Evolutionary conservation across 495 filamentous ascomycete genomes (phyloP).

Genomic region (Pyronema domesticum): DNA sequence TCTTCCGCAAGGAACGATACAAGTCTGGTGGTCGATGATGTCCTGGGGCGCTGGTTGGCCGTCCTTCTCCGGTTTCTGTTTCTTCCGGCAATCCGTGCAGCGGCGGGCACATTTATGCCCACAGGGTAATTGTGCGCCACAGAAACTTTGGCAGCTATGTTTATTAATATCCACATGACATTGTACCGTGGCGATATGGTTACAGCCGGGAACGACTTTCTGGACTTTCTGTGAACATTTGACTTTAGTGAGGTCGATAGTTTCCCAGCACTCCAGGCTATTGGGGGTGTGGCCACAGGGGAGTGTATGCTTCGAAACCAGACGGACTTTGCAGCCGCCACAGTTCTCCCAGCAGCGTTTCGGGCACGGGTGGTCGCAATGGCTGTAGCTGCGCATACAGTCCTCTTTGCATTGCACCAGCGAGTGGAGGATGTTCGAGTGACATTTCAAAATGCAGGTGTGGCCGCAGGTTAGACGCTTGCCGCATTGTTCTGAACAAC

Average conservation of each 20-base stretch:
- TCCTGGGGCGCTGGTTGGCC: constrained; percentile 1
- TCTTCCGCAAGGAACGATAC: constrained; percentile 36
- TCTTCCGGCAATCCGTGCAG: constrained; percentile 35
- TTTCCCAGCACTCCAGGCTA: constrained; percentile 35
- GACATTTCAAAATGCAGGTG: constrained; percentile 49
- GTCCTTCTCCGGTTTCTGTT: not conserved
- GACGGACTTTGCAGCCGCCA: constrained; percentile 28
- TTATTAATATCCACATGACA: constrained; percentile 33
- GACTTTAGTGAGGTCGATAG: constrained; percentile 9
- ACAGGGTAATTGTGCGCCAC: constrained; percentile 34
- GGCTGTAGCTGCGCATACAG: constrained; percentile 17
- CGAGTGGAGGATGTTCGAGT: constrained; percentile 47
- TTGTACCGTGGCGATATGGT: constrained; percentile 1
- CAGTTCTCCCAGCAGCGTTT: constrained; percentile 39
- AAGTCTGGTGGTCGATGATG: constrained; percentile 32
- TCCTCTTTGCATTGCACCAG: constrained; percentile 24
- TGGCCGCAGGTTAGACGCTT: constrained; percentile 44
- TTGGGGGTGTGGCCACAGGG: constrained; percentile 41
- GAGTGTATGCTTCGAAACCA: constrained; percentile 31
- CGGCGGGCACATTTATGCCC: constrained; percentile 40
- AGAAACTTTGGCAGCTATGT: constrained; percentile 33
- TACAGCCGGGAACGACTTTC: not conserved
- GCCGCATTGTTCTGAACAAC: constrained; percentile 43
- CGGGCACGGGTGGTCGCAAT: constrained; percentile 46
- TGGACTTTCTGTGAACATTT: constrained; percentile 4